Base-by-base conservation (phyloP, 2,329 filamentous ascomycete species). In the Aspergillus melleus region DNA sequence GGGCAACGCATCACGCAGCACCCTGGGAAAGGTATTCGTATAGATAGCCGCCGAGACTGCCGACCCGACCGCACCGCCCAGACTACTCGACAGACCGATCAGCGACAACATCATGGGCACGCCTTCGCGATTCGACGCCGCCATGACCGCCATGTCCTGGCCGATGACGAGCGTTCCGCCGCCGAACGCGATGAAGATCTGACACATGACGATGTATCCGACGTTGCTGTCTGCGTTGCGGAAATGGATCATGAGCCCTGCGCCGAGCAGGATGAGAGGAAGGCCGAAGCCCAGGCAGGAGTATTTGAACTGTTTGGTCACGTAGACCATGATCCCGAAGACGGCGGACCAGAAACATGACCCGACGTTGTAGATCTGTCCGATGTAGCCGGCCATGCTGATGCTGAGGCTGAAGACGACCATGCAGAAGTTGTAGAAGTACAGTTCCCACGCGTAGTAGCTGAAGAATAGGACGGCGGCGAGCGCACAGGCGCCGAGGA, bases 141-240 rank as follows among this genome's bases (percentile, higher is more conserved):
- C 78, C 70, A 87, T 83, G 36, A 87, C 80, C 5, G 85, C 83
- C 63, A 88, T 81, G 63, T 88, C 81, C 64, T 84, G 76, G 57
- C 79, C 78, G 63, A 85, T 79, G 24, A 86, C 79, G 12, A 85
- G 76, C 22, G 81, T 82, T 57, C 80, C 80, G 8, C 83, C 83
- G 11, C 78, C 78, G 61, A 84, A 76, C 16, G 83, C 83, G 57
- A 84, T 81, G 62, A 85, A 79, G 53, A 85, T 79, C 65, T 85
- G 83, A 61, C 80, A 82, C 78, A 84, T 81, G 57, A 85, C 72
- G 11, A 85, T 70, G 70, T 80, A 84, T 20, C 79, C 75, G 20
- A 85, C 77, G 26, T 77, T 72, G 8, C 78, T 73, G 26, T 80
- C 74, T 4, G 80, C 76, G 32, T 79, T 76, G 8, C 83, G 81